Conservation (phyloP, 768 basidiomycete species). For the Psilocybe sp. region DNA sequence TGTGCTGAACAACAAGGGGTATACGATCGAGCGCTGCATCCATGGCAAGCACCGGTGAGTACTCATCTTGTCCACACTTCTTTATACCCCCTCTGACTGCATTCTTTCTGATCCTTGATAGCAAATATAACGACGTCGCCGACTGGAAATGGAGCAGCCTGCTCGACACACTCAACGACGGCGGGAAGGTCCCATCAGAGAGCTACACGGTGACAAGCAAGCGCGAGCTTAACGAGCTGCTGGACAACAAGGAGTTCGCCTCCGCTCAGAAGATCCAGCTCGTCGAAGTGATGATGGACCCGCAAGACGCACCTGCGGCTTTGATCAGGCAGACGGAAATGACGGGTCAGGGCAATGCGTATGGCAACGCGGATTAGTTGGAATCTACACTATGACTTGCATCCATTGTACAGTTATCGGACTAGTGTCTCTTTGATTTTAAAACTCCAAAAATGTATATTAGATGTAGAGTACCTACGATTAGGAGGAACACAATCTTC, state of each 20-base stretch:
- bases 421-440: no score
- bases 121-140: constrained; percentile 85
- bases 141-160: constrained; percentile 76
- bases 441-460: no score
- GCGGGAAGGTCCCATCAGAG: constrained; percentile 45
- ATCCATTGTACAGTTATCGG: background rate
- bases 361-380: constrained; percentile 17
- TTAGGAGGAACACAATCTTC: no score
- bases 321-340: constrained; percentile 56
- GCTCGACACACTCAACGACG: constrained; percentile 51
- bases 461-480: no score
- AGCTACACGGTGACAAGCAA: constrained; percentile 65
- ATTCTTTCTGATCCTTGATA: constrained; percentile 26
- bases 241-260: constrained; percentile 62
- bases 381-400: background rate
- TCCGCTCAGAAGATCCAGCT: constrained; percentile 68
- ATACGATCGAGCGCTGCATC: constrained; percentile 82
- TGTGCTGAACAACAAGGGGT: constrained; percentile 77
- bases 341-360: constrained; percentile 48
- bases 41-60: constrained; percentile 59
- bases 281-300: constrained; percentile 78
- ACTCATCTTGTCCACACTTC: background rate
- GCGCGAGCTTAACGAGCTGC: constrained; percentile 60
- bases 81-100: background rate
- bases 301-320: constrained; percentile 66